Evolutionary conservation across 2,329 filamentous ascomycete genomes (phyloP).

Genomic region (Ophiostoma montium): DNA sequence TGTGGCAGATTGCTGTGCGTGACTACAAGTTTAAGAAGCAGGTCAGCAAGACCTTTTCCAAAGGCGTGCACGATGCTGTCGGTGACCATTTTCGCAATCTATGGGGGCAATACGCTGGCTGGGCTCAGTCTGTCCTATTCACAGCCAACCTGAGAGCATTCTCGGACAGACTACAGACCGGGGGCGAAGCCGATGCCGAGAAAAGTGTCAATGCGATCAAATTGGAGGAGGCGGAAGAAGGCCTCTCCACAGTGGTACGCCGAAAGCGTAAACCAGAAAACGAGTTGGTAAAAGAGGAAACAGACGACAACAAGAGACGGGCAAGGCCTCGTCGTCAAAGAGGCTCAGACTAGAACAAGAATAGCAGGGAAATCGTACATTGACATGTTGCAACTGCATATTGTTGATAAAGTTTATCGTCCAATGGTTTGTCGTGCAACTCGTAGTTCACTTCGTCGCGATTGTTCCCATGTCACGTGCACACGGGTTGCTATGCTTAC

Average conservation of each 20-base stretch:
- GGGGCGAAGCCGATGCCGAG: slow-evolving; percentile 13
- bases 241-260: too few relatives aligned
- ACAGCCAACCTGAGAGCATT: slow-evolving; percentile 84
- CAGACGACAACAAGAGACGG: too few relatives aligned
- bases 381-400: too few relatives aligned
- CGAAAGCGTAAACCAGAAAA: too few relatives aligned
- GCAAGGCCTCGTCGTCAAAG: too few relatives aligned
- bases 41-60: slow-evolving; percentile 73
- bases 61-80: slow-evolving; percentile 62
- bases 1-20: slow-evolving; percentile 94
- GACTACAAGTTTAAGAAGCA: slow-evolving; percentile 64
- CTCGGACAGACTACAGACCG: slow-evolving; percentile 42
- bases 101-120: slow-evolving; percentile 90
- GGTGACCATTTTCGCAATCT: slow-evolving; percentile 78
- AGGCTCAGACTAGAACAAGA: too few relatives aligned
- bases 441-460: too few relatives aligned
- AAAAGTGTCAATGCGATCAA: too few relatives aligned
- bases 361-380: too few relatives aligned
- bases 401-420: too few relatives aligned
- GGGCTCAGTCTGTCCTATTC: slow-evolving; percentile 95
- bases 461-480: too few relatives aligned
- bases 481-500: not conserved
- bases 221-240: slow-evolving; percentile 8
- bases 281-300: not conserved
- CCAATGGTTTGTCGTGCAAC: too few relatives aligned